Percentiles rank a stretch among this genome's conserved stretches.
These are phyloP conservation scores for Exophiala mesophila DNA, from an alignment of 2,329 filamentous ascomycete species.

Conservation along the genomic window DNA sequence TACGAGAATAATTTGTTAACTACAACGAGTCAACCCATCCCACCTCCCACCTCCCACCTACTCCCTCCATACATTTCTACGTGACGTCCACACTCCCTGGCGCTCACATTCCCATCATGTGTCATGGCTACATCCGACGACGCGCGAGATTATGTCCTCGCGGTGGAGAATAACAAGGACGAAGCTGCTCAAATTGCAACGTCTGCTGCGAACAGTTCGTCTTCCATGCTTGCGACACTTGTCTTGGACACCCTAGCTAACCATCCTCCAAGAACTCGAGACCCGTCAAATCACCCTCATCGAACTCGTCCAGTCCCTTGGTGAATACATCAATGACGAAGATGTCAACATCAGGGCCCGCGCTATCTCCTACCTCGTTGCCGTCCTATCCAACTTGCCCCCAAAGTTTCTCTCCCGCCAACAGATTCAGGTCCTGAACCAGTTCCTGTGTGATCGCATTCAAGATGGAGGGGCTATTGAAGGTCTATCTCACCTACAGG, in stretches of 20 bases:
- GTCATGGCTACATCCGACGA: constrained; percentile 40
- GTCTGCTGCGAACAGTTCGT: constrained; percentile 40
- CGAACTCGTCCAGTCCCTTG: constrained; percentile 58
- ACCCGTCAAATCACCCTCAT: constrained; percentile 57
- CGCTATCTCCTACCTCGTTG: constrained; percentile 44
- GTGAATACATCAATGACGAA: constrained; percentile 64
- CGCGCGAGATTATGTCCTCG: constrained; percentile 45
- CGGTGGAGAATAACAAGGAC: constrained; percentile 42
- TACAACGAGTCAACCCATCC: too few species aligned
- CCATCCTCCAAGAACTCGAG: constrained; percentile 47
- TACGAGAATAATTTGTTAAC: too few species aligned
- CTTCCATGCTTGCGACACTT: too few species aligned
- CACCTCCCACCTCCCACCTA: neutral
- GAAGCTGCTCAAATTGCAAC: constrained; percentile 43
- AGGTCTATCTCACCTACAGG: constrained; percentile 55
- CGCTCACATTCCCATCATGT: constrained; percentile 13
- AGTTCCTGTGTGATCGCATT: constrained; percentile 61
- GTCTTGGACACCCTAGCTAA: constrained; percentile 2
- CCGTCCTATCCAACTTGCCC: constrained; percentile 45
- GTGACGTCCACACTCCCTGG: neutral
- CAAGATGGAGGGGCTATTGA: constrained; percentile 58
- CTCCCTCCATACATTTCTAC: neutral
- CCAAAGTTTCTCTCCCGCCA: constrained; percentile 55
- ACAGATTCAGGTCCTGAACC: constrained; percentile 57
- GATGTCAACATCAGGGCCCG: constrained; percentile 57